phyloP scores from a whole-genome alignment of 2,329 filamentous ascomycete species.

The Diaporthe capsici region DNA sequence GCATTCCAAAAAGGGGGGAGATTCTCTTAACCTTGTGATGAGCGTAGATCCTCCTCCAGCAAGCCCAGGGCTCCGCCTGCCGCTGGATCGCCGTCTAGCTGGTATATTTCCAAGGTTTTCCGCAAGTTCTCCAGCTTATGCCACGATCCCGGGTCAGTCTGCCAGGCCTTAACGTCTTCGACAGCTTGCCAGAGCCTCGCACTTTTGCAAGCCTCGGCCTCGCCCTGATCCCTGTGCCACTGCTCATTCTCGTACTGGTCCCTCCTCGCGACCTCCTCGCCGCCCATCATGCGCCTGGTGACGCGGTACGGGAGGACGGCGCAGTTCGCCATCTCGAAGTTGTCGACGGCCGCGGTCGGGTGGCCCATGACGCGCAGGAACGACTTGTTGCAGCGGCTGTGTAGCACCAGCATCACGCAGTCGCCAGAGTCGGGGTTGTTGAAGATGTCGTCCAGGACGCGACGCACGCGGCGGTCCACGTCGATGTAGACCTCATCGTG shows the following conservation, averaged over 20 bases:
- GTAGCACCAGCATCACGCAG: constrained; percentile 38
- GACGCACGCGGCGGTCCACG: constrained; percentile 36
- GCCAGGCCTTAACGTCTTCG: neutral
- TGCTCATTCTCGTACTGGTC: neutral
- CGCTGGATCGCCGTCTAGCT: neutral
- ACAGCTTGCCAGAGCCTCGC: neutral
- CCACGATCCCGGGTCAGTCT: neutral
- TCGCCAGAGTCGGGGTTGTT: neutral
- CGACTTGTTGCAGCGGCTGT: constrained; percentile 39
- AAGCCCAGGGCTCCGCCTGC: neutral
- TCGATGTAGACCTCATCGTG: constrained; percentile 36
- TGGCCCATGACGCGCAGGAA: constrained; percentile 39
- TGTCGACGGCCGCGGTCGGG: constrained; percentile 2
- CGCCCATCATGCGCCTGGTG: neutral
- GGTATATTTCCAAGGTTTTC: accelerated
- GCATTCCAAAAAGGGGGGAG: neutral
- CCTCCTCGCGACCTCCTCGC: neutral
- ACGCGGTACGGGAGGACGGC: constrained; percentile 37
- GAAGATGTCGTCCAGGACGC: constrained; percentile 37
- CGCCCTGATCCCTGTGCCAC: neutral
- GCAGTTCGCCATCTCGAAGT: constrained; percentile 32
- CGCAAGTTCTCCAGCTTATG: neutral
- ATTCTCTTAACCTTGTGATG: neutral
- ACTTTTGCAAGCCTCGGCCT: neutral
- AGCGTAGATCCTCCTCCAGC: neutral